Percentiles rank a stretch among this genome's conserved stretches.
Conservation (phyloP, 352 stramenopile species). For the Phytophthora citrophthora region DNA sequence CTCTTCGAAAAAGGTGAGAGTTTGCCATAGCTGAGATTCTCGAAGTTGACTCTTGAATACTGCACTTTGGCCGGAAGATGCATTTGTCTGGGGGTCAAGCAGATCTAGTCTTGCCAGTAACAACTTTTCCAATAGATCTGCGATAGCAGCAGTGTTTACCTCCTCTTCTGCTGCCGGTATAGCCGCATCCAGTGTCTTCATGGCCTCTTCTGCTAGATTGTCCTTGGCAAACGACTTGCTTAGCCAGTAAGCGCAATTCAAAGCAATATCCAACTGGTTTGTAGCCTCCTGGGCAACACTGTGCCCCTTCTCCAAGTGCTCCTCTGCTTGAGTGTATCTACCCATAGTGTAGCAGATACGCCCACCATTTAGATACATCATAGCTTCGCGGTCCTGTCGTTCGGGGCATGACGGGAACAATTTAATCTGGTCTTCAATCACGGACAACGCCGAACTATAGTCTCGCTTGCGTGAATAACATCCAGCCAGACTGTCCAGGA, state of each 20-base stretch:
- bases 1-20: constrained; percentile 58
- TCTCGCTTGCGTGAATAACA: constrained; percentile 66
- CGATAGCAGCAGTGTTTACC: constrained; percentile 14
- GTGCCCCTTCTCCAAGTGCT: constrained; percentile 49
- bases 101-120: constrained; percentile 55
- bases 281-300: constrained; percentile 26
- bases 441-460: constrained; percentile 53
- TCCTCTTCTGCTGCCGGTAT: constrained; percentile 37
- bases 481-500: constrained; percentile 57
- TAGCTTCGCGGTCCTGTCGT: constrained; percentile 47
- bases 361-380: constrained; percentile 64
- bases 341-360: constrained; percentile 61
- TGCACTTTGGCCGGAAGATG: background rate
- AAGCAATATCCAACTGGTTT: constrained; percentile 40
- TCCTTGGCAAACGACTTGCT: constrained; percentile 55
- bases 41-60: constrained; percentile 16
- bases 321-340: constrained; percentile 56
- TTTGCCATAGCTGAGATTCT: constrained; percentile 41
- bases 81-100: constrained; percentile 39
- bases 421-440: constrained; percentile 60
- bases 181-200: constrained; percentile 31
- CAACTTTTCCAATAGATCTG: constrained; percentile 52
- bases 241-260: constrained; percentile 60
- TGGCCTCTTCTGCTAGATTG: constrained; percentile 33
- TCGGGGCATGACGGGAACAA: constrained; percentile 51